Evolutionary conservation across 345 rosid genomes (phyloP).

Genomic region (Populus davidiana): DNA sequence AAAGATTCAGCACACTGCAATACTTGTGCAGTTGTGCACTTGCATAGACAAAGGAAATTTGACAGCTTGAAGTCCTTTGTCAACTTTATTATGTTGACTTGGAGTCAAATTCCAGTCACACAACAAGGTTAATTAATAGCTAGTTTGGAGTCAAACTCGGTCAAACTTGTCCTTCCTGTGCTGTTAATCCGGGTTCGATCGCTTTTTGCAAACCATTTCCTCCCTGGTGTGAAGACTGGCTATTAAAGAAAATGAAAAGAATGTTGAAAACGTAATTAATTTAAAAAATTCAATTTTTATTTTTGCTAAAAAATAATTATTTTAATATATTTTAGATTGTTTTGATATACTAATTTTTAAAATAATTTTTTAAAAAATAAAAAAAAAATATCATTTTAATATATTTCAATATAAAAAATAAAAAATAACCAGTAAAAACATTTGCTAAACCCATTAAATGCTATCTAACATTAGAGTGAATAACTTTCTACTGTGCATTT

Average conservation of each 20-base stretch:
- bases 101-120: not conserved
- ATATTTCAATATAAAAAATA: too few species aligned
- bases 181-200: not conserved
- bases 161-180: not conserved
- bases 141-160: not conserved
- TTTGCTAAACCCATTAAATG: too few species aligned
- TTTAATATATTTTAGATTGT: too few species aligned
- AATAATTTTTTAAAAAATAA: too few species aligned
- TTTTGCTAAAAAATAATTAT: too few species aligned
- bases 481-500: not conserved
- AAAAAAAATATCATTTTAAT: too few species aligned
- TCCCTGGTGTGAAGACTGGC: not conserved
- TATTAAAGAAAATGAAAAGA: too few species aligned
- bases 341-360: too few species aligned
- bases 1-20: not conserved
- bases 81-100: not conserved
- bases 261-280: too few species aligned
- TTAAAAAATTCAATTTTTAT: too few species aligned
- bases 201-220: not conserved
- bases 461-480: too few species aligned
- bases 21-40: not conserved
- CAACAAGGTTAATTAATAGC: not conserved
- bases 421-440: too few species aligned
- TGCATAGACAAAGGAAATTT: not conserved
- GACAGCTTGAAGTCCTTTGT: not conserved